Evolutionary conservation across 2,329 filamentous ascomycete species (phyloP), one percentile per base, ranked within the genome.

Genomic region (Fusarium staphyleae): DNA sequence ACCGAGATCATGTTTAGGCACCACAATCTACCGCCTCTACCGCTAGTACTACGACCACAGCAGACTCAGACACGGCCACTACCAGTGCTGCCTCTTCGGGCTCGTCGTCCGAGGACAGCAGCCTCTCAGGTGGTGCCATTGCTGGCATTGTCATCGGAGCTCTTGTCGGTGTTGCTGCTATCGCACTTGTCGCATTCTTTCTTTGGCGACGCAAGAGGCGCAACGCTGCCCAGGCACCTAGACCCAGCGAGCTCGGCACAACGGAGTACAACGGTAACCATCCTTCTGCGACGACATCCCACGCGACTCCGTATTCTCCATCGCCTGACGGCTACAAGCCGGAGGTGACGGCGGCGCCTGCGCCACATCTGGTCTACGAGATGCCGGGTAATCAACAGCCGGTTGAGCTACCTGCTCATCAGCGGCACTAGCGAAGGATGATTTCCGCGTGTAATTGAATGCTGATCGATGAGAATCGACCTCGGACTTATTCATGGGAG

Each of bases 91-190:
- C n/a, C n/a, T n/a, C 18, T 15, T 32, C 22, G 0, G 41, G 40
- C 2, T 41, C 46, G 12, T 44, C 36, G 8, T 29, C 39, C 1
- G 50, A 54, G 2, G 40, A 36, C 11, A 19, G 37, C 22, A 59
- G 65, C 5, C 59, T 72, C 13, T 72, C 70, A 10, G 26, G 66
- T 4, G 70, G 66, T 16, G 69, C 67, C 1, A 64, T 66, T 1
- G 70, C 69, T 4, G 71, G 70, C 6, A 67, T 73, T 18, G 69
- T 67, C 4, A 56, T 72, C 24, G 70, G 69, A 13, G 65, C 62
- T 16, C 60, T 57, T 2, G 46, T 72, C 11, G 69, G 50, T 33
- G 58, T 66, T 34, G 46, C 73, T 16, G 62, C 52, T 24, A 41
- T 70, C 18, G 62, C 45, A 9, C 43, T 65, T 11, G 44, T 41